These are phyloP conservation scores for Ziziphus jujuba DNA, from an alignment of 306 rosid genomes.

Conservation along the genomic window DNA sequence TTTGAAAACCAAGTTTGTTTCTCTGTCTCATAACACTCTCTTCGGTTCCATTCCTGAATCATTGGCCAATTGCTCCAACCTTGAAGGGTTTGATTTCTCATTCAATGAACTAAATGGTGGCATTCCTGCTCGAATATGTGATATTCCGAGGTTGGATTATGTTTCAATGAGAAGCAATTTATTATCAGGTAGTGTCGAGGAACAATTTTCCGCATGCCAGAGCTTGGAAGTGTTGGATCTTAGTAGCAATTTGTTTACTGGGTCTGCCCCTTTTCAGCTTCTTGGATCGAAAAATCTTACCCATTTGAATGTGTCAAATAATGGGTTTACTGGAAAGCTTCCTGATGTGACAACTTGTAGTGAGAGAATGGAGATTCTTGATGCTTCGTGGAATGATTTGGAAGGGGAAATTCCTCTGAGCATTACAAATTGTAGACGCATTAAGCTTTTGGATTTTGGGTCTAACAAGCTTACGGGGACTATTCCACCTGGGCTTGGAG, in stretches of 20 bases:
- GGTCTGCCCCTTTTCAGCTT: slow-evolving; percentile 67
- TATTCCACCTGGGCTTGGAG: slow-evolving; percentile 60
- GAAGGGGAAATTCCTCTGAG: slow-evolving; percentile 80
- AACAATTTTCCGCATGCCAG: slow-evolving; percentile 52
- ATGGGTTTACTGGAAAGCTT: slow-evolving; percentile 64
- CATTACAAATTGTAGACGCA: slow-evolving; percentile 67
- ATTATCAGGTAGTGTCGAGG: slow-evolving; percentile 62
- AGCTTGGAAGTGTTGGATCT: slow-evolving; percentile 76
- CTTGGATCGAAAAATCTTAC: slow-evolving; percentile 61
- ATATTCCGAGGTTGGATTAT: slow-evolving; percentile 66
- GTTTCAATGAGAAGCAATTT: slow-evolving; percentile 73
- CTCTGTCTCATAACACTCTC: slow-evolving; percentile 73
- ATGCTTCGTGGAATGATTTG: slow-evolving; percentile 77
- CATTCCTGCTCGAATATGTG: slow-evolving; percentile 62
- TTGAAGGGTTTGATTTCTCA: slow-evolving; percentile 95
- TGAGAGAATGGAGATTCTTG: slow-evolving; percentile 62
- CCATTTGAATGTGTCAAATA: slow-evolving; percentile 67
- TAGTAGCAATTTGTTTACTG: slow-evolving; percentile 63
- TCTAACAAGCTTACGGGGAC: slow-evolving; percentile 64
- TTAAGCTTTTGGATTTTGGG: slow-evolving; percentile 73
- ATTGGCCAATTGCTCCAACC: slow-evolving; percentile 66
- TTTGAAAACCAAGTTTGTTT: slow-evolving; percentile 70
- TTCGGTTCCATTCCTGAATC: slow-evolving; percentile 74
- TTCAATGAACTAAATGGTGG: slow-evolving; percentile 75
- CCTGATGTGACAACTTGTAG: slow-evolving; percentile 63